phyloP scores from a whole-genome alignment of 2,329 filamentous ascomycete genomes.

The Aspergillus fumigatus region DNA sequence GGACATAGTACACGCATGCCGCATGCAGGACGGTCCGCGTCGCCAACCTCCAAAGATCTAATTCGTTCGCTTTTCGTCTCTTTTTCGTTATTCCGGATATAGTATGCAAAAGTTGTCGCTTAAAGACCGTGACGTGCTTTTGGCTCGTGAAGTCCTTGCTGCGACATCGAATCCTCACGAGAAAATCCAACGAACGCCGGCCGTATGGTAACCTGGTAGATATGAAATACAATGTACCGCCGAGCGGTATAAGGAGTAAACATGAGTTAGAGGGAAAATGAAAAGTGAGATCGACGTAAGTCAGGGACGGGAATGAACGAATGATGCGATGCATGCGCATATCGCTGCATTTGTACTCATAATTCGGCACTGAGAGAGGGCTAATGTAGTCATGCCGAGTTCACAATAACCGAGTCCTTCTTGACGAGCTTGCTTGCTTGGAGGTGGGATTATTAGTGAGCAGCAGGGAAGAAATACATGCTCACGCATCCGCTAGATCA shows the following conservation, averaged over 20 bases:
- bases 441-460: neutral
- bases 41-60: neutral
- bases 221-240: constrained; percentile 9
- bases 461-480: neutral
- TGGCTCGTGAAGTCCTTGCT: constrained; percentile 4
- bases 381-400: neutral
- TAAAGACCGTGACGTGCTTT: constrained; percentile 8
- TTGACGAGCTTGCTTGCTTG: neutral
- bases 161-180: constrained; percentile 5
- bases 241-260: constrained; percentile 12
- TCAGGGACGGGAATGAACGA: constrained; percentile 4
- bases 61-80: neutral
- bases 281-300: constrained; percentile 9
- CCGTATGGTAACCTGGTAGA: constrained; percentile 10
- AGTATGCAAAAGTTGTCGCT: constrained; percentile 4
- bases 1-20: neutral
- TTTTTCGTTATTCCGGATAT: neutral
- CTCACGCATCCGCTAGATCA: neutral
- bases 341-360: neutral
- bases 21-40: neutral
- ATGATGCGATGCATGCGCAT: neutral
- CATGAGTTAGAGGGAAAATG: constrained; percentile 10
- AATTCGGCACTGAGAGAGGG: neutral
- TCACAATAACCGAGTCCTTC: neutral
- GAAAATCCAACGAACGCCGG: constrained; percentile 17